Evolutionary conservation across 352 stramenopile species (phyloP).

Genomic region (Saprolegnia parasitica): DNA sequence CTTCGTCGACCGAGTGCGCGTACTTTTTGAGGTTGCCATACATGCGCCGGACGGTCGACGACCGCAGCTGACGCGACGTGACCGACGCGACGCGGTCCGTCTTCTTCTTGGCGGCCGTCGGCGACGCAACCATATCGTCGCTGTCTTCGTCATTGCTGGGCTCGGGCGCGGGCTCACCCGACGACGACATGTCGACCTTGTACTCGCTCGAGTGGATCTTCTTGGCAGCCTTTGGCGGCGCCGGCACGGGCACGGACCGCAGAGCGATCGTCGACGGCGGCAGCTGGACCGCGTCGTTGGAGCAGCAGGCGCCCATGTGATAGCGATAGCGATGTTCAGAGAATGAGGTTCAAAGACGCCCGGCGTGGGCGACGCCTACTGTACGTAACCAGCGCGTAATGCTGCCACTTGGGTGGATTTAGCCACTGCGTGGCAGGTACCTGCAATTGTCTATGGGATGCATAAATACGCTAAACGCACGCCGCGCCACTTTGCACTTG

Average conservation of each 20-base stretch:
- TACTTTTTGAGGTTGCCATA: constrained; percentile 22
- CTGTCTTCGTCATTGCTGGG: background rate
- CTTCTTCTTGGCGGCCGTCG: background rate
- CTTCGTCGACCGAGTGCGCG: background rate
- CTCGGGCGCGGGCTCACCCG: background rate
- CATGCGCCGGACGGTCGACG: constrained; percentile 15
- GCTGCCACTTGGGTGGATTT: no score
- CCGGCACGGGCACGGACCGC: no score
- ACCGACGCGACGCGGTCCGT: background rate
- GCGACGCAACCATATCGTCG: background rate
- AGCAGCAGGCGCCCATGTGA: constrained; percentile 18
- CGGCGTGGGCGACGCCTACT: background rate
- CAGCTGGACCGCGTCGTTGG: background rate
- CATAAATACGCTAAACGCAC: background rate
- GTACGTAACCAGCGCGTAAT: constrained; percentile 15
- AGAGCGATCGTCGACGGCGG: background rate
- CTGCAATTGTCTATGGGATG: background rate
- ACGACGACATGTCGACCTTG: background rate
- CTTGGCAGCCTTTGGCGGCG: background rate
- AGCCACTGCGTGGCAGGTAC: no score
- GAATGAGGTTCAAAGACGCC: constrained; percentile 7
- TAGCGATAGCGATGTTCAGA: background rate
- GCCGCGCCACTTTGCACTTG: no score
- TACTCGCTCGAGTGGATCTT: background rate
- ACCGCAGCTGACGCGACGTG: background rate